phyloP scores from a whole-genome alignment of 768 basidiomycete genomes.

The Termitomyces sp. region DNA sequence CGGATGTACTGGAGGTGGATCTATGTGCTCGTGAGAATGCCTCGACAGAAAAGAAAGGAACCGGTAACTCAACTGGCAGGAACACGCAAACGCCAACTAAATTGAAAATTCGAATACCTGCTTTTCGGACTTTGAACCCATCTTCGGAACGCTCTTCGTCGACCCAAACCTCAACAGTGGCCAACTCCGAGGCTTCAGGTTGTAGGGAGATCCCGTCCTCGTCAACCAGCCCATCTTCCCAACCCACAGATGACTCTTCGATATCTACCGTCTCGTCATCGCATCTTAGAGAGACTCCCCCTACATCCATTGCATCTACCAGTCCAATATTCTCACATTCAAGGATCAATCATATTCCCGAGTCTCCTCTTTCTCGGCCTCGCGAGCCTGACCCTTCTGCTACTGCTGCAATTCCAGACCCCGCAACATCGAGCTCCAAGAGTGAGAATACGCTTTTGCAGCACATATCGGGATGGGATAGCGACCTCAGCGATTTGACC shows the following conservation, averaged over 20 bases:
- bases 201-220: no score
- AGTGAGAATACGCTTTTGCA: neutral
- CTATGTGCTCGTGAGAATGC: neutral
- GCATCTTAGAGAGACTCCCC: neutral
- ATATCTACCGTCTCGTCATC: neutral
- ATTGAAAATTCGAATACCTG: slow-evolving; percentile 6
- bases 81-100: neutral
- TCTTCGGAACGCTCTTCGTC: neutral
- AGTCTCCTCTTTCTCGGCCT: neutral
- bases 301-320: neutral
- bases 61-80: neutral
- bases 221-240: neutral
- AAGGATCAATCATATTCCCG: neutral
- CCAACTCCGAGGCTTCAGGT: neutral
- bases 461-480: slow-evolving; percentile 24
- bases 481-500: slow-evolving; percentile 26
- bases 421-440: neutral
- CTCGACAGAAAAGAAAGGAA: neutral
- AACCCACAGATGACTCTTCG: neutral
- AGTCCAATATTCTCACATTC: neutral
- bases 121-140: neutral
- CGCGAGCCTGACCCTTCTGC: neutral
- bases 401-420: neutral
- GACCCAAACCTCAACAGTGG: neutral
- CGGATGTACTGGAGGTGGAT: slow-evolving; percentile 16